These are phyloP conservation scores for Psilocybe subaeruginosa DNA, from an alignment of 768 basidiomycete species.

Conservation along the genomic window DNA sequence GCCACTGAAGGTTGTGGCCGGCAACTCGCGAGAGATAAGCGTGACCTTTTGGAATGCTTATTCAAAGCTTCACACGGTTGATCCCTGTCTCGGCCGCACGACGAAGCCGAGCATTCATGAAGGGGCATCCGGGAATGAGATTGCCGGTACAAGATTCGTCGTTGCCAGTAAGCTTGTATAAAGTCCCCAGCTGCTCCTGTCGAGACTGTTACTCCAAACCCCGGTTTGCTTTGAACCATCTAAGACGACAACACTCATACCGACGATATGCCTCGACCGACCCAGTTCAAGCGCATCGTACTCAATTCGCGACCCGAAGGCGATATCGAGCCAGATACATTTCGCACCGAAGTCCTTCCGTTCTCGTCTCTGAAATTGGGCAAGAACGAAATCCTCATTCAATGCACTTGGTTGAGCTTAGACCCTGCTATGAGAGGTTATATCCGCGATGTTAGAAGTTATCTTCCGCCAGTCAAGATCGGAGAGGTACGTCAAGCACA, in stretches of 20 bases:
- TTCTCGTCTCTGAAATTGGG: slow-evolving; percentile 56
- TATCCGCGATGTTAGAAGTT: slow-evolving; percentile 72
- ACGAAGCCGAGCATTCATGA: neutral
- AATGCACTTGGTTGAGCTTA: slow-evolving; percentile 76
- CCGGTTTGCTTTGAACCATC: neutral
- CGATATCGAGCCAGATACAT: slow-evolving; percentile 75
- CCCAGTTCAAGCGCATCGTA: slow-evolving; percentile 65
- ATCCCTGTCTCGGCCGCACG: neutral
- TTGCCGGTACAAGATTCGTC: neutral
- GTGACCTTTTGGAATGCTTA: no score
- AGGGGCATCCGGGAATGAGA: neutral
- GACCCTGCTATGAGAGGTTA: slow-evolving; percentile 92
- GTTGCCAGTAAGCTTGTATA: neutral
- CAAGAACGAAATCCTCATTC: slow-evolving; percentile 64
- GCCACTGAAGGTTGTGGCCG: no score
- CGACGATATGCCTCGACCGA: slow-evolving; percentile 20
- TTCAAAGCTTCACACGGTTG: no score
- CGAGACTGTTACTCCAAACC: neutral
- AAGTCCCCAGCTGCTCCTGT: neutral
- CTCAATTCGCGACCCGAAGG: slow-evolving; percentile 74
- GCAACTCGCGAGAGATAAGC: no score
- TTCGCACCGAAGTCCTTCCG: slow-evolving; percentile 59
- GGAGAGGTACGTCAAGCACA: slow-evolving; percentile 48
- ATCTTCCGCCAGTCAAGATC: slow-evolving; percentile 72
- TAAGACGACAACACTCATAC: neutral